Evolutionary conservation across 345 rosid species (phyloP), one percentile per base, ranked within the genome.

Genomic region (Syzygium grande): DNA sequence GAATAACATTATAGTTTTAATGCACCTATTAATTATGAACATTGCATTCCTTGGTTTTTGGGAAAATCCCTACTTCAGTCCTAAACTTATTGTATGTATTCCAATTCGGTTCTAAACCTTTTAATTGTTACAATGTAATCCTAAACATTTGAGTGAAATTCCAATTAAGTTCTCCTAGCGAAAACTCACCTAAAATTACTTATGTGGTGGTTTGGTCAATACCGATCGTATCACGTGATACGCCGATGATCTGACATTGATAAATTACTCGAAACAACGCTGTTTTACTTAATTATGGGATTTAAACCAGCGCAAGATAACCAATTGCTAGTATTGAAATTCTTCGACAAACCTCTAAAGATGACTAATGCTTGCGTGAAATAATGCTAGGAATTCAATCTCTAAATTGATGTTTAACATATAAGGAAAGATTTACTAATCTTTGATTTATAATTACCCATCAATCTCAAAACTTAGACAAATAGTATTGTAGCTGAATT

Each of bases 121-220:
- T 73, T 1, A 34, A 73, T 19, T 9, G 25, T 34, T 68, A 41
- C 7, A 5, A 19, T 34, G 14, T 34, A 73, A 5, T 38, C 22
- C 11, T 34, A 73, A 73, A 9, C 11, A 10, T 73, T 34, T 5
- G 13, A 5, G 25, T 73, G 25, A 17, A 30, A 15, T 73, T 73
- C 6, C 11, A 73, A 73, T 34, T 15, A 73, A 30, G n/a, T 73
- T 5, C 25, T 17, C 7, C 7, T 3, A 11, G 3, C 4, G 0
- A 73, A 73, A 15, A 34, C 80, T 73, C 4, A 4, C 22, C 7
- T 19, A 73, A 73, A 34, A 73, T 34, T 73, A 34, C 11, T 34
- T 21, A 73, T 34, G 2, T 0, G 46, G 11, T 2, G 27, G 46
- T 73, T 5, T 0, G 0, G 0, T 73, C 4, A 19, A 34, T 19